Percentiles rank a stretch among this genome's conserved stretches.
Evolutionary conservation across 768 basidiomycete genomes (phyloP).

Genomic region (Leccinum longicurvipes): DNA sequence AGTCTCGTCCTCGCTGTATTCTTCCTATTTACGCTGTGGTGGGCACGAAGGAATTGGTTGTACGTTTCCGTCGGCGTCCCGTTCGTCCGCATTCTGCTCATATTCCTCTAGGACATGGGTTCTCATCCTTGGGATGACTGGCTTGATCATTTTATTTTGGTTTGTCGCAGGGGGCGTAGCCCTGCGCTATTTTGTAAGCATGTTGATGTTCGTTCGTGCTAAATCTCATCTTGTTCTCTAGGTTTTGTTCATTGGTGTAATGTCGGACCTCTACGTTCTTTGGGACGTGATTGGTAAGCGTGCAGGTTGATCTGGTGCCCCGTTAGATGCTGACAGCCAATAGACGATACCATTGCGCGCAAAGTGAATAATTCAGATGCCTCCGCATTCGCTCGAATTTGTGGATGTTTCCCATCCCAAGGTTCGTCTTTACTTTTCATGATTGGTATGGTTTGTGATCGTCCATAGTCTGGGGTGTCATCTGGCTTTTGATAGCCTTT

Average conservation of each 20-base stretch:
- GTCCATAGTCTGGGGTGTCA: slow-evolving; percentile 74
- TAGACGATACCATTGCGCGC: slow-evolving; percentile 80
- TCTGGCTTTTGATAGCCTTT: slow-evolving; percentile 79
- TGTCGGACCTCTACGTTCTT: slow-evolving; percentile 83
- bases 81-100: not conserved
- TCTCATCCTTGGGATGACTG: slow-evolving; percentile 75
- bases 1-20: slow-evolving; percentile 77
- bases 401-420: slow-evolving; percentile 82
- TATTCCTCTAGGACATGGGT: slow-evolving; percentile 59
- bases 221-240: slow-evolving; percentile 21
- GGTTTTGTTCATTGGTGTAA: slow-evolving; percentile 81
- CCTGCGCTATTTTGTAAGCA: slow-evolving; percentile 68
- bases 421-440: slow-evolving; percentile 36
- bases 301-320: not conserved
- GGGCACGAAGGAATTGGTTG: slow-evolving; percentile 76
- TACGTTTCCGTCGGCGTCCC: slow-evolving; percentile 34
- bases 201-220: not conserved
- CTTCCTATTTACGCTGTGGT: slow-evolving; percentile 87
- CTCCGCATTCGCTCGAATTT: slow-evolving; percentile 77
- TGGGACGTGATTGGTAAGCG: slow-evolving; percentile 81
- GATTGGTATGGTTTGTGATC: slow-evolving; percentile 2
- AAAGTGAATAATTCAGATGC: slow-evolving; percentile 90
- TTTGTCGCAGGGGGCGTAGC: slow-evolving; percentile 73
- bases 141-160: slow-evolving; percentile 79
- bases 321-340: not conserved